phyloP scores from a whole-genome alignment of 352 stramenopile genomes.

The Elongisporangium prolatum region DNA sequence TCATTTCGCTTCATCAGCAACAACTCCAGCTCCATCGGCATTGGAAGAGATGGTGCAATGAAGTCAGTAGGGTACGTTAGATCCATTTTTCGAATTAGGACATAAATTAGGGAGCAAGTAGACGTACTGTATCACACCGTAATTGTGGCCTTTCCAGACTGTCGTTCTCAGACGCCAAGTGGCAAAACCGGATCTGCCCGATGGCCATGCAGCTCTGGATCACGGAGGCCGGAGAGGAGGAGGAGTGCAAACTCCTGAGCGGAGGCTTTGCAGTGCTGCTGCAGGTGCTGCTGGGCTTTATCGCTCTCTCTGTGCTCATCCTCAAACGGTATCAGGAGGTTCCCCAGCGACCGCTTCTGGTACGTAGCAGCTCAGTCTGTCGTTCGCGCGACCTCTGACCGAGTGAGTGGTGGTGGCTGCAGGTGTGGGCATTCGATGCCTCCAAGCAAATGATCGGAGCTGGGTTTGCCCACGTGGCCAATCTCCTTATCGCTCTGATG shows the following conservation, averaged over 20 bases:
- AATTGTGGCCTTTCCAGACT: neutral
- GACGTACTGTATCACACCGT: neutral
- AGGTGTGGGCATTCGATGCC: slow-evolving; percentile 83
- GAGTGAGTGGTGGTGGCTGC: slow-evolving; percentile 2
- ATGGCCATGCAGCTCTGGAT: neutral
- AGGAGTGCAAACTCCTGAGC: slow-evolving; percentile 82
- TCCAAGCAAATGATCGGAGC: slow-evolving; percentile 86
- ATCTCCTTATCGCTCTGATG: slow-evolving; percentile 84
- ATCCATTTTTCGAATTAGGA: neutral
- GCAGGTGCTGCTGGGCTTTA: slow-evolving; percentile 74
- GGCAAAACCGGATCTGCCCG: neutral
- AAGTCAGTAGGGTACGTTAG: slow-evolving; percentile 1
- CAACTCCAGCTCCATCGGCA: slow-evolving; percentile 2
- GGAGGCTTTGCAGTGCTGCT: slow-evolving; percentile 71
- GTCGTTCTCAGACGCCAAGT: neutral
- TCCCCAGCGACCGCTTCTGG: slow-evolving; percentile 67
- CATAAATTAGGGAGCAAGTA: neutral
- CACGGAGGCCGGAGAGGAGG: slow-evolving; percentile 6
- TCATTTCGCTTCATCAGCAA: neutral
- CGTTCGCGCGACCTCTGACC: neutral
- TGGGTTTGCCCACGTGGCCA: slow-evolving; percentile 79
- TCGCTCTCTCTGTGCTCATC: slow-evolving; percentile 79
- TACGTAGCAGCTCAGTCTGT: slow-evolving; percentile 16
- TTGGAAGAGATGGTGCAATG: slow-evolving; percentile 33
- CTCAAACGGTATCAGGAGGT: slow-evolving; percentile 71